These are phyloP conservation scores for Ceratorhiza oryzae-sativae DNA, from an alignment of 1,284 basidiomycete genomes.

Conservation along the genomic window DNA sequence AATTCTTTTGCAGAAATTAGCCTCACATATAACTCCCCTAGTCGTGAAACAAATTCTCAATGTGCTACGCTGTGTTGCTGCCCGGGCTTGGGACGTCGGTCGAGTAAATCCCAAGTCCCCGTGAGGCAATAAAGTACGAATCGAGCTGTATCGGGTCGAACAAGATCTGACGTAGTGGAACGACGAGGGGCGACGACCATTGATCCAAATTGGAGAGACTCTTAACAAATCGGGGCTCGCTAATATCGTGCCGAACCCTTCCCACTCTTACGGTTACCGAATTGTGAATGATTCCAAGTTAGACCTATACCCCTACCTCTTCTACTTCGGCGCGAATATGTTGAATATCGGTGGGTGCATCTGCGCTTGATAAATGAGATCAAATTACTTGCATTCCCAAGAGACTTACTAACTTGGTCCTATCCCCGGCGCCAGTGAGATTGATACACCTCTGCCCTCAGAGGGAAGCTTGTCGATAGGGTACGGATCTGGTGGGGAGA, in stretches of 20 bases:
- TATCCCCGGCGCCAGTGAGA: neutral
- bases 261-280: slow-evolving; percentile 53
- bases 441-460: neutral
- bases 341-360: slow-evolving; percentile 52
- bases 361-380: neutral
- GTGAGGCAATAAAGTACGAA: neutral
- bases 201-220: slow-evolving; percentile 51
- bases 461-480: neutral
- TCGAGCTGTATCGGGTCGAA: neutral
- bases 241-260: slow-evolving; percentile 50
- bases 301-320: slow-evolving; percentile 59
- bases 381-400: neutral
- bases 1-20: too few relatives aligned
- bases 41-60: neutral
- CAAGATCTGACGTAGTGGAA: slow-evolving; percentile 56
- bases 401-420: neutral
- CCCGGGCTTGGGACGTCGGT: slow-evolving; percentile 16
- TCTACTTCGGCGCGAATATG: slow-evolving; percentile 58
- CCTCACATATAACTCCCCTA: too few relatives aligned
- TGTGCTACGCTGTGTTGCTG: neutral
- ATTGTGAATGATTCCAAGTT: slow-evolving; percentile 54
- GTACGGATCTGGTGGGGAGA: neutral
- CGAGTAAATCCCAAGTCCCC: neutral
- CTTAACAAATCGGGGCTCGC: slow-evolving; percentile 52
- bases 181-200: slow-evolving; percentile 49